Evolutionary conservation across 148 eudicot species (phyloP).

Genomic region (Oxyria digyna): DNA sequence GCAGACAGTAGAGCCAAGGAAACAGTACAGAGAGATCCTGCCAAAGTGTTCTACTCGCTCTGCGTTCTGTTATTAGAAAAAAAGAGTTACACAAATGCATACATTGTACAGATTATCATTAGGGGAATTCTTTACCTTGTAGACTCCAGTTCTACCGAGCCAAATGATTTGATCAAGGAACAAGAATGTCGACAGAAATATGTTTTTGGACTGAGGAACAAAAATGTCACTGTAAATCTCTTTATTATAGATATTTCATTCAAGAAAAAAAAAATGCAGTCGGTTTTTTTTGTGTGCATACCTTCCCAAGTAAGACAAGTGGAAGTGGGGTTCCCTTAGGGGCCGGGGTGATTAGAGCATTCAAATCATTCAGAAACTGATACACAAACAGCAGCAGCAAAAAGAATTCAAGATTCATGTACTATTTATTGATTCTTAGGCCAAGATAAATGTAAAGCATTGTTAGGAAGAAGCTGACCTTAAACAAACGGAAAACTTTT

Average conservation of each 20-base stretch:
- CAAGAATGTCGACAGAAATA: slow-evolving; percentile 77
- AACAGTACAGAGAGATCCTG: slow-evolving; percentile 84
- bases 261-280: background rate
- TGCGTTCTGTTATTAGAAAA: slow-evolving; percentile 43
- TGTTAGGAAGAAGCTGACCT: slow-evolving; percentile 52
- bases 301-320: slow-evolving; percentile 80
- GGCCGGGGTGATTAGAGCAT: slow-evolving; percentile 76
- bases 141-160: slow-evolving; percentile 92
- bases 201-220: slow-evolving; percentile 81
- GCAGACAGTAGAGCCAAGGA: slow-evolving; percentile 82
- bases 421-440: background rate
- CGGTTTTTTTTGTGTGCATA: slow-evolving; percentile 11
- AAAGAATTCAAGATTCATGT: slow-evolving; percentile 2
- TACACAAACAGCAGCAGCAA: background rate
- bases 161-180: slow-evolving; percentile 97
- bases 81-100: background rate
- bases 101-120: background rate
- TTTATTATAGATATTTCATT: background rate
- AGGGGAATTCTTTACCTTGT: slow-evolving; percentile 44
- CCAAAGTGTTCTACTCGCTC: slow-evolving; percentile 61
- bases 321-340: slow-evolving; percentile 89
- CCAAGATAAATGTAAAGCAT: background rate
- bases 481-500: slow-evolving; percentile 92
- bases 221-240: slow-evolving; percentile 6
- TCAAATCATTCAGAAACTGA: slow-evolving; percentile 93